phyloP scores from a whole-genome alignment of 805 yeast species.

The Sugiyamaella marilandica region DNA sequence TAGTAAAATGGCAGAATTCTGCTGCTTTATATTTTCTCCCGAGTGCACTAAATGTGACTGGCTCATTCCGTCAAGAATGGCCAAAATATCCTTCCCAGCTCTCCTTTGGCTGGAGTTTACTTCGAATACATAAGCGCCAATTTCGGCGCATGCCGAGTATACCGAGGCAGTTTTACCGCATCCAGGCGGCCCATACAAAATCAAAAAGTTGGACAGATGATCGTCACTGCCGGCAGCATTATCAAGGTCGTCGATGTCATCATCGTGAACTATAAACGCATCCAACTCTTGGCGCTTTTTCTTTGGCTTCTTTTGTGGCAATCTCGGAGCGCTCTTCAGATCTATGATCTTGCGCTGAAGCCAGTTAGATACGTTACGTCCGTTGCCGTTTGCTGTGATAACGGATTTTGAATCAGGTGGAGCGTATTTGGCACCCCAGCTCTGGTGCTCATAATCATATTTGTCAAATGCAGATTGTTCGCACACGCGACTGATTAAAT shows the following conservation, averaged over 20 bases:
- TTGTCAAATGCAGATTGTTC: conserved; percentile 18
- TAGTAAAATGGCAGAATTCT: conserved; percentile 65
- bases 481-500: conserved; percentile 9
- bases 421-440: conserved; percentile 19
- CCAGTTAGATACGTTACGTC: conserved; percentile 15
- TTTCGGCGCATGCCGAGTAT: conserved; percentile 57
- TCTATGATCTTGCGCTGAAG: conserved; percentile 10
- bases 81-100: conserved; percentile 63
- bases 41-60: conserved; percentile 74
- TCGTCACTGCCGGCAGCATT: conserved; percentile 9
- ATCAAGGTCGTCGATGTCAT: conserved; percentile 23
- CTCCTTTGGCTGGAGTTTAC: conserved; percentile 71
- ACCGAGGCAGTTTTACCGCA: conserved; percentile 75
- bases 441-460: conserved; percentile 10
- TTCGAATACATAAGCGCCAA: conserved; percentile 74
- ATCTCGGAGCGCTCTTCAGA: conserved; percentile 5
- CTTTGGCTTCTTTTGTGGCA: conserved; percentile 6
- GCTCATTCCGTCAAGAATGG: conserved; percentile 66
- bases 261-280: conserved; percentile 30
- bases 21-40: conserved; percentile 31
- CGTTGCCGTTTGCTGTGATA: conserved; percentile 7
- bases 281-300: conserved; percentile 17
- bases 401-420: conserved; percentile 13
- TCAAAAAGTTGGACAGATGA: conserved; percentile 28
- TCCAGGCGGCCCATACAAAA: conserved; percentile 60